Evolutionary conservation across 345 rosid species (phyloP), one percentile per base, ranked within the genome.

Genomic region (Gossypium arboreum): DNA sequence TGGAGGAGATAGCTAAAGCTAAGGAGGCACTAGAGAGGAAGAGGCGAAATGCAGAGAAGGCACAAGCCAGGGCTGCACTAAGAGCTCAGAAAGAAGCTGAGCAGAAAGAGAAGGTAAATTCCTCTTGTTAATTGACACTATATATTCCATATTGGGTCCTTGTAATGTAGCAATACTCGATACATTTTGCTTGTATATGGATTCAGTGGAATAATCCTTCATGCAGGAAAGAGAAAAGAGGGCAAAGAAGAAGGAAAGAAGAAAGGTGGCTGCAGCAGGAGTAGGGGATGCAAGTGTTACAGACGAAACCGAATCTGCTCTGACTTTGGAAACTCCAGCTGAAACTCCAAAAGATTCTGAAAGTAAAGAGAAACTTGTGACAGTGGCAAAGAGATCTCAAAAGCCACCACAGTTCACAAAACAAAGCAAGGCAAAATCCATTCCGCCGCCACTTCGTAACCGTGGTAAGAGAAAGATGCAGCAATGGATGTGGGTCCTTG

Each of bases 1-100:
- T 89, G 67, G 97, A 92, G 79, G 93, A 92, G 84, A 90, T 80
- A 74, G 87, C 87, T 52, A 94, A 94, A 81, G 91, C 94, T 24
- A 90, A 83, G 81, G 98, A 91, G 71, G 97, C 97, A 69, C 63
- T 83, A 78, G 93, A 90, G 83, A 87, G 97, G 80, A 94, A 91
- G 82, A 91, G 84, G 68, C 87, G 90, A 75, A 87, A 44, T 41
- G 91, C 90, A 2, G 97, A 92, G 55, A 89, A 86, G 78, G 97
- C 97, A n/a, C 86, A 83, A 78, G 90, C 97, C 61, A 85, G 93
- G 83, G 97, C 93, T 75, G 88, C 78, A 13, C 71, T 78, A 48
- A 91, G 83, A 83, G 97, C 89, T 45, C 89, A 84, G 72, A 92
- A 86, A 84, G 97, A 92, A 85, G 88, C 97, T 52, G 97, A 89